These are phyloP conservation scores for Xylaria sp. DNA, from an alignment of 2,329 filamentous ascomycete species.

Conservation along the genomic window DNA sequence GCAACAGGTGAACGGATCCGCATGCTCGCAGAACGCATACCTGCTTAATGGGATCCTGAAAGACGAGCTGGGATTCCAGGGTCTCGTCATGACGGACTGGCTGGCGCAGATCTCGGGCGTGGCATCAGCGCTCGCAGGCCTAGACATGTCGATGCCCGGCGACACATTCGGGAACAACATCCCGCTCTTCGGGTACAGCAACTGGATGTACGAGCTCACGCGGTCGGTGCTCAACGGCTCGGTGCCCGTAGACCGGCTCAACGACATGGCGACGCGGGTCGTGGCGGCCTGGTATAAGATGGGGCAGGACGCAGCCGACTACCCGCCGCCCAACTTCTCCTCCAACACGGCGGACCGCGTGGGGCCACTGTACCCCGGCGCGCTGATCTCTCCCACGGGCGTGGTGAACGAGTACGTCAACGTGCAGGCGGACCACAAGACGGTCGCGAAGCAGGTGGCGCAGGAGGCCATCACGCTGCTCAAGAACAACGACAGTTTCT, in stretches of 20 bases:
- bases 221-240: conserved; percentile 66
- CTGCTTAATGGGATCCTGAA: conserved; percentile 76
- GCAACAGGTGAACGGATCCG: conserved; percentile 70
- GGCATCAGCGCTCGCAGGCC: conserved; percentile 75
- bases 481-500: conserved; percentile 71
- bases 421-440: conserved; percentile 64
- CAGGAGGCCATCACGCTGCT: conserved; percentile 67
- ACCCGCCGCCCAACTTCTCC: conserved; percentile 67
- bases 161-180: conserved; percentile 63
- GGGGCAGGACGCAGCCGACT: conserved; percentile 66
- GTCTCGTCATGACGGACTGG: conserved; percentile 78
- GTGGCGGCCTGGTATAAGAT: conserved; percentile 69
- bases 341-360: conserved; percentile 65
- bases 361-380: conserved; percentile 67
- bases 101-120: conserved; percentile 80
- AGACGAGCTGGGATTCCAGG: conserved; percentile 78
- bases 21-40: conserved; percentile 74
- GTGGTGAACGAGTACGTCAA: conserved; percentile 76
- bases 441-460: conserved; percentile 63
- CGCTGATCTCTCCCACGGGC: conserved; percentile 68
- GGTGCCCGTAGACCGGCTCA: conserved; percentile 65
- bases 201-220: conserved; percentile 67
- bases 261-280: conserved; percentile 65
- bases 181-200: conserved; percentile 62
- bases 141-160: conserved; percentile 71